Evolutionary conservation across 768 basidiomycete species (phyloP).

Genomic region (Suillus luteus): DNA sequence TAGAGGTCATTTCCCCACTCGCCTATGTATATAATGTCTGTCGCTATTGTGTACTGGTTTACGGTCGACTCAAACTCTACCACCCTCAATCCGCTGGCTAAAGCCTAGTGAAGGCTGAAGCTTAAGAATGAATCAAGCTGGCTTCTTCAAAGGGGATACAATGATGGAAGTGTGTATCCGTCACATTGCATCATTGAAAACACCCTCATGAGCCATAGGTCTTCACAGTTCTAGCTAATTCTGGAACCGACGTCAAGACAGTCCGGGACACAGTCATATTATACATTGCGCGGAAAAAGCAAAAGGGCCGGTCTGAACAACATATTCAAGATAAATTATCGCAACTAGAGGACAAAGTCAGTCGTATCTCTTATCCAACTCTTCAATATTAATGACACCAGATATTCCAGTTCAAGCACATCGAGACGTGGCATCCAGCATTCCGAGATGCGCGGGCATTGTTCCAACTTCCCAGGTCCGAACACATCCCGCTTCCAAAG

Average conservation of each 20-base stretch:
- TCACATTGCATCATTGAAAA: not conserved
- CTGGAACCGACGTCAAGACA: not conserved
- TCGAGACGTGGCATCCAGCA: not conserved
- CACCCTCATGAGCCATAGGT: not conserved
- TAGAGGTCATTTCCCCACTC: not conserved
- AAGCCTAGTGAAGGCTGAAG: not conserved
- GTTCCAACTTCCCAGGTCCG: not conserved
- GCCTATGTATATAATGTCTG: not conserved
- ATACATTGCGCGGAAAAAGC: slow-evolving; percentile 2
- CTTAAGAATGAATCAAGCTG: not conserved
- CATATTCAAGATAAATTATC: slow-evolving; percentile 1
- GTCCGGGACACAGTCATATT: not conserved
- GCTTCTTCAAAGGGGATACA: slow-evolving; percentile 3
- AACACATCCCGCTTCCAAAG: not conserved
- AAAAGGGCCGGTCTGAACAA: slow-evolving; percentile 4
- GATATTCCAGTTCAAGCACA: not conserved
- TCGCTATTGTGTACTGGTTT: not conserved
- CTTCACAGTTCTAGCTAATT: not conserved
- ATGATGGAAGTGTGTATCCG: not conserved
- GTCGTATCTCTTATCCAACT: not conserved
- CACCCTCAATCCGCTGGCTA: not conserved
- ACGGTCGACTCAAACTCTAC: not conserved
- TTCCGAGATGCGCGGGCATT: not conserved
- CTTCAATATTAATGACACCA: not conserved
- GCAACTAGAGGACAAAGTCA: not conserved